Conservation (phyloP, 345 rosid genomes). For the Salix dunnii region DNA sequence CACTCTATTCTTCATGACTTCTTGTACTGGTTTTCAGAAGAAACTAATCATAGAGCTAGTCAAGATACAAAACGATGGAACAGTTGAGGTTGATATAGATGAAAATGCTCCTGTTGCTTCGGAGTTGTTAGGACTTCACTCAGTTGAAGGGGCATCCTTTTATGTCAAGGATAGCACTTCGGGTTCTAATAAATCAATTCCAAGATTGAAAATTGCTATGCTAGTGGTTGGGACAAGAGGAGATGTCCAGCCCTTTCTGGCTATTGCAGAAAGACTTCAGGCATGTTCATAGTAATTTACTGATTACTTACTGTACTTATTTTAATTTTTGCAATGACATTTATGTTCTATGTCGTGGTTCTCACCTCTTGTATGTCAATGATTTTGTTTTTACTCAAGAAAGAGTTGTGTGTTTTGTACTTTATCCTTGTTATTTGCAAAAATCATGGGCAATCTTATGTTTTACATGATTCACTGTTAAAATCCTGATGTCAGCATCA, state of each 20-base stretch:
- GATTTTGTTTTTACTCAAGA: neutral
- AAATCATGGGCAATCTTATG: neutral
- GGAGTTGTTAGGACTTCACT: constrained; percentile 67
- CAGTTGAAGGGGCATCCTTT: constrained; percentile 45
- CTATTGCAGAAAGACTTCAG: constrained; percentile 97
- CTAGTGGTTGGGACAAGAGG: constrained; percentile 99
- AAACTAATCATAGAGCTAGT: constrained; percentile 80
- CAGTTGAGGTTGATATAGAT: constrained; percentile 80
- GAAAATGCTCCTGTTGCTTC: constrained; percentile 68
- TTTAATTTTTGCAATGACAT: neutral
- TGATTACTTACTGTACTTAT: constrained; percentile 5
- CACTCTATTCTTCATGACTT: constrained; percentile 3
- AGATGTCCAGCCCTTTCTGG: constrained; percentile 95
- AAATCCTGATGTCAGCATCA: neutral
- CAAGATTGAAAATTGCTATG: constrained; percentile 68
- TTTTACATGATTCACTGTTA: neutral
- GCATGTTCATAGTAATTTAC: constrained; percentile 32
- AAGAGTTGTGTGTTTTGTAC: neutral
- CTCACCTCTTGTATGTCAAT: neutral
- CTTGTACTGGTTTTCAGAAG: constrained; percentile 43
- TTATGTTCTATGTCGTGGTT: neutral
- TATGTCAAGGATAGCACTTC: constrained; percentile 34
- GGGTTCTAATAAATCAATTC: constrained; percentile 57
- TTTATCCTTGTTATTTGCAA: neutral
- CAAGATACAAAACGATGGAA: constrained; percentile 89